phyloP scores from a whole-genome alignment of 2,329 filamentous ascomycete species.

The Onygenales sp. region DNA sequence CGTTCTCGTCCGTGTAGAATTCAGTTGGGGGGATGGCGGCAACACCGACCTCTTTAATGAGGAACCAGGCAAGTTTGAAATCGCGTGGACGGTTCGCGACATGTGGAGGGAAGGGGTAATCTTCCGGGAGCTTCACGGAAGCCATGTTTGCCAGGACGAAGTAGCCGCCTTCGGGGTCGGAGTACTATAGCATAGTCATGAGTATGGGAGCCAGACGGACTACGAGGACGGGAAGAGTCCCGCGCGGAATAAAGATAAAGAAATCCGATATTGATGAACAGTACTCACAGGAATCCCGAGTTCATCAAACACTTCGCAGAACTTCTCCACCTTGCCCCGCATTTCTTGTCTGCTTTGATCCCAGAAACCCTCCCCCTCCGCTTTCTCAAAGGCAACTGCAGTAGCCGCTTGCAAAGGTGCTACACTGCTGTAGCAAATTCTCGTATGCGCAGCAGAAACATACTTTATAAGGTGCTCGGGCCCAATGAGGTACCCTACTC shows the following conservation, averaged over 20 bases:
- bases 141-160: conserved; percentile 92
- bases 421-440: conserved; percentile 92
- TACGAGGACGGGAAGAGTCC: not conserved
- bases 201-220: not conserved
- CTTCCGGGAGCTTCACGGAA: conserved; percentile 71
- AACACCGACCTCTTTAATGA: conserved; percentile 92
- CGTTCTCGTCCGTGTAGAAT: conserved; percentile 83
- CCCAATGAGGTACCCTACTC: conserved; percentile 90
- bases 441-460: conserved; percentile 83
- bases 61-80: conserved; percentile 91
- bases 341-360: conserved; percentile 72
- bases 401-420: conserved; percentile 90
- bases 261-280: not conserved
- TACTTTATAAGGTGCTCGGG: conserved; percentile 82
- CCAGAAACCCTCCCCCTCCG: conserved; percentile 81
- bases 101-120: conserved; percentile 82
- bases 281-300: conserved; percentile 53
- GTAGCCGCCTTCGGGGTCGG: conserved; percentile 91
- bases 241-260: not conserved
- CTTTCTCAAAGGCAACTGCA: conserved; percentile 87
- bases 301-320: conserved; percentile 74
- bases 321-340: conserved; percentile 77
- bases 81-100: conserved; percentile 80
- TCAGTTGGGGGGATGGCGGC: conserved; percentile 94
- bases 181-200: conserved; percentile 45